Base-by-base conservation (phyloP, 2,329 filamentous ascomycete species). In the Colletotrichum viniferum region DNA sequence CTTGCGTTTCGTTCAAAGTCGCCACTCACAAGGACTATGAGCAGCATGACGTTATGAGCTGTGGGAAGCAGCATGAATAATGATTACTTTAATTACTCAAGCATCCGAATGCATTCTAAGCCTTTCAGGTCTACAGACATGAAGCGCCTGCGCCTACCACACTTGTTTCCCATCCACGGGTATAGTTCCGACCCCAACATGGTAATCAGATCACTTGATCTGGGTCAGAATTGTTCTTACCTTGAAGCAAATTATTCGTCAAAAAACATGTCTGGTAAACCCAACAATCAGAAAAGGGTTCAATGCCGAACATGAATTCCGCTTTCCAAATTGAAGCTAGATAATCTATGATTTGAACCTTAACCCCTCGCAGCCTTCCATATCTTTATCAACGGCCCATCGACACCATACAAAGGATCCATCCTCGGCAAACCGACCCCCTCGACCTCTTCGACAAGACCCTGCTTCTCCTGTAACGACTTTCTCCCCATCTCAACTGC, bases 321-420 rank as follows among this genome's bases (percentile, higher is more conserved):
- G 18, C 18, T 48, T 6, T 48, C 3, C 38, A 48, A 48, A 48
- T 48, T n/a, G 18, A 48, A n/a, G 18, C 38, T 48, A 48, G 38
- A n/a, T 1, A 38, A 18, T 48, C 1, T 48, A 48, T 3, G 38
- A n/a, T 48, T 48, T 0, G 3, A 10, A 43, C 1, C 38, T 48
- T 48, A n/a, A n/a, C 43, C 18, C 43, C 16, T 61, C 7, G 66
- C 38, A 7, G n/a, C 34, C 30, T 60, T 70, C 71, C 71, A 76
- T 6, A 74, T 70, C 28, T 18, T 52, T 18, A 69, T 64, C 56
- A 76, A 56, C 4, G 66, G 74, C 38, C 70, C 70, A 14, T 56
- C 55, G 7, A 36, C 28, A 2, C 73, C 73, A n/a, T 52, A 66
- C 10, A 76, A 13, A 30, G 70, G 73, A 61, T 76, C 73, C 13